Base-by-base conservation (phyloP, 2,329 filamentous ascomycete species). In the Emericellopsis atlantica region DNA sequence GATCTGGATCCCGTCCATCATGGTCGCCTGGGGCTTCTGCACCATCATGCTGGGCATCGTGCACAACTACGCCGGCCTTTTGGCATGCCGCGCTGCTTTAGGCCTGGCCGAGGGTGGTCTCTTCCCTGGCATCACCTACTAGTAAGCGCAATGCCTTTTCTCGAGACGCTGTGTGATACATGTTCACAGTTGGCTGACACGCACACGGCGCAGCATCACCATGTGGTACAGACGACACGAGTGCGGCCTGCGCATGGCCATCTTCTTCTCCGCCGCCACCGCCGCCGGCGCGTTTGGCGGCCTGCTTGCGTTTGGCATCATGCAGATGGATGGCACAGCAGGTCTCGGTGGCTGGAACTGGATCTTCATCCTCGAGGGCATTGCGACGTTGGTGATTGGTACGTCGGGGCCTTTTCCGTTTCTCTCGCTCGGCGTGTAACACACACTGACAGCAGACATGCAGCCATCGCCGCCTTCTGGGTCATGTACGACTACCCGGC, bases 351-450 rank as follows among this genome's bases (percentile, higher is more conserved):
- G 81, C 1, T 90, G 84, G 84, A 67, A 74, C 2, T 88, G 82
- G 84, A 87, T 90, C 40, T 90, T 90, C 55, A 82, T 88, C 44
- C 62, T 86, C 4, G 79, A 84, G 54, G 72, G 73, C 24, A 44
- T 72, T 16, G 49, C 65, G 18, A 73, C 69, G 6, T 54, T 74
- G 5, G 2, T 66, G 26, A 60, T 72, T 34, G 55, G 55, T 53
- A 48, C 26, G 48, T 48, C 38, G 21, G 16, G 22, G 8, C 22
- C 24, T 37, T 4, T n/a, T n/a, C 29, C 14, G 26, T 22, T 42
- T 31, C 16, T 3, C 15, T n/a, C 31, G 36, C 11, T 40, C 37
- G 11, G 7, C 3, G 24, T 21, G 7, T 21, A 7, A 23, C 16
- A n/a, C 23, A 6, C 10, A 56, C 9, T 48, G 62, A 51, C 18